Evolutionary conservation across 2,329 filamentous ascomycete species (phyloP), one percentile per base, ranked within the genome.

Genomic region (Chrysoporthe cubensis): DNA sequence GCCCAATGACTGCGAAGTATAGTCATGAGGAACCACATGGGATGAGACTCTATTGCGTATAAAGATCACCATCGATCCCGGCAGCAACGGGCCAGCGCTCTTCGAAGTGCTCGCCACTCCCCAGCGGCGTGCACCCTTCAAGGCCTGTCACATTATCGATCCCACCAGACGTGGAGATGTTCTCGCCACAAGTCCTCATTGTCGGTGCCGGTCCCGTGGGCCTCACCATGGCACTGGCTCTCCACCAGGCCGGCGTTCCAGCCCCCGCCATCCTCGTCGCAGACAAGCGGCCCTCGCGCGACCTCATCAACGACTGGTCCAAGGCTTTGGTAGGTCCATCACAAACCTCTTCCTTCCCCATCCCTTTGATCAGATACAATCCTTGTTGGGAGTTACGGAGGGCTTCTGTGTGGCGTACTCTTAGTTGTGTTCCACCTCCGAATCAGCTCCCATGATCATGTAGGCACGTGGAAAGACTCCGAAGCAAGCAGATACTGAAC

Each of bases 181-280:
- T 13, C 26, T 32, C 56, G 3, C 58, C 62, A 3, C n/a, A 50
- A 5, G 42, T 70, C 37, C 50, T 69, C n/a, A 67, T 62, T 40
- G 18, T 70, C n/a, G 68, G 68, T 32, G 68, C 68, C 16, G 68
- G 68, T 7, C 68, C 68, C 0, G 62, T 68, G 1, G 68, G 68
- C 69, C 60, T 70, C 11, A 63, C 56, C 40, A 61, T 48, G 9
- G 66, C 68, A 37, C 62, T 70, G 9, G 52, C 44, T 32, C 68
- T 70, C 2, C 67, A 69, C 14, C 58, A 64, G 37, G 34, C n/a
- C 4, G 67, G 65, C 21, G 57, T 69, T 3, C 62, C 65, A 0
- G 13, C 65, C 6, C 18, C 4, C 34, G 50, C 57, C 21, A 67
- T 69, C 40, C 65, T 67, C 37, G n/a, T 69, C 2, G 65, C 42